These are phyloP conservation scores for Moelleriella libera DNA, from an alignment of 2,329 filamentous ascomycete genomes.

Conservation along the genomic window DNA sequence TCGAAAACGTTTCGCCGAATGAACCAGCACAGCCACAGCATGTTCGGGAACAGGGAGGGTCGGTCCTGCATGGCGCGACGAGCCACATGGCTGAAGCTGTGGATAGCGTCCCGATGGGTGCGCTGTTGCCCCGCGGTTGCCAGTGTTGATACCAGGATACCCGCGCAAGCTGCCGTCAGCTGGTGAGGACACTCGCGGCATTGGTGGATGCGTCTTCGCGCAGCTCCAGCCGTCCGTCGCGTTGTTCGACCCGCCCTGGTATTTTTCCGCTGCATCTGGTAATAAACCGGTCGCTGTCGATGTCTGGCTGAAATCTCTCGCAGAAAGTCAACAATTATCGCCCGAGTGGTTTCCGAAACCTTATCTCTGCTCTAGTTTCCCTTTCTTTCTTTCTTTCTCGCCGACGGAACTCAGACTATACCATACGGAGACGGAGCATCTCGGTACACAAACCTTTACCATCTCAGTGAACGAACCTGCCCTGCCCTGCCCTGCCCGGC, in stretches of 20 bases:
- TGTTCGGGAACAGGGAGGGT: not conserved
- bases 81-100: conserved; percentile 7
- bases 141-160: conserved; percentile 28
- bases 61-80: not conserved
- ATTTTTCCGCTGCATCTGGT: not conserved
- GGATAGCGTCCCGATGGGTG: not conserved
- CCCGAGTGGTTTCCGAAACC: too few species aligned
- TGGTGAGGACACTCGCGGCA: too few species aligned
- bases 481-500: too few species aligned
- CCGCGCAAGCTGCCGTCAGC: conserved; percentile 8
- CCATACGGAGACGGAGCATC: too few species aligned
- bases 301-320: too few species aligned
- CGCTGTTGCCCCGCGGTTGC: conserved; percentile 43
- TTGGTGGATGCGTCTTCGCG: conserved; percentile 1
- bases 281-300: not conserved
- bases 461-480: too few species aligned
- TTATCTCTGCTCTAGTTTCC: too few species aligned
- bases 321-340: too few species aligned
- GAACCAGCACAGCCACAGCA: not conserved
- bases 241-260: not conserved
- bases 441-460: too few species aligned
- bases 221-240: conserved; percentile 4
- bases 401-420: too few species aligned
- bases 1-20: not conserved
- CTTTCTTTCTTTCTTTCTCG: too few species aligned